Conservation (phyloP, 192 early-diverging fungal species). For the Oehlia diaphana region DNA sequence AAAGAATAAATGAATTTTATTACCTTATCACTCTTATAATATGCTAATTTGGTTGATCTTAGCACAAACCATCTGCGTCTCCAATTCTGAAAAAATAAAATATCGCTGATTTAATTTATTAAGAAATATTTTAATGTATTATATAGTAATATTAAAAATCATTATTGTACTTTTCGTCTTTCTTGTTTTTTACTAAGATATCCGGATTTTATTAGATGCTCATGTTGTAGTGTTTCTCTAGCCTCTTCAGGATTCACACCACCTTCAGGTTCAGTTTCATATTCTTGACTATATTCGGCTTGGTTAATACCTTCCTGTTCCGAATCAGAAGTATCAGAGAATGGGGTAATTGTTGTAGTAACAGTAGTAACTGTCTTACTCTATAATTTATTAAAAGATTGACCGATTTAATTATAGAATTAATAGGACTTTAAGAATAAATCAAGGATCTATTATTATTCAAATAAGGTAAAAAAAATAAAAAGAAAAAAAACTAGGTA, state of each 20-base stretch:
- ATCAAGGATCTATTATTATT: not conserved
- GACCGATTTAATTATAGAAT: not conserved
- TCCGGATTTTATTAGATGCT: constrained; percentile 55
- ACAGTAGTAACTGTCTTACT: not conserved
- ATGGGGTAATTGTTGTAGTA: not conserved
- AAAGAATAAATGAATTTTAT: not conserved
- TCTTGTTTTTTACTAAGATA: constrained; percentile 61
- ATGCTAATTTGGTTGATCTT: constrained; percentile 71
- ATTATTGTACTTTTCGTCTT: constrained; percentile 49
- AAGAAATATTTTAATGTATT: not conserved
- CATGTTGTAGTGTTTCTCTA: constrained; percentile 49
- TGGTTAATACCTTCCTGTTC: constrained; percentile 15
- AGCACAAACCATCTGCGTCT: constrained; percentile 88
- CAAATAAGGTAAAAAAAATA: not conserved
- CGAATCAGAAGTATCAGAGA: constrained; percentile 30
- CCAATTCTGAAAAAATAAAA: constrained; percentile 60
- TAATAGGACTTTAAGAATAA: no score
- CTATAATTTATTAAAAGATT: not conserved
- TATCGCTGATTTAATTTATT: not conserved
- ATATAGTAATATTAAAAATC: not conserved
- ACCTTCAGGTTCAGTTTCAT: constrained; percentile 46
- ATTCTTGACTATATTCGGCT: not conserved
- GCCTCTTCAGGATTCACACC: constrained; percentile 49
- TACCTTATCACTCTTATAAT: constrained; percentile 84
- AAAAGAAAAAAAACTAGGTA: not conserved